Evolutionary conservation across 2,329 filamentous ascomycete species (phyloP).

Genomic region (Chaetomiaceae sp.): DNA sequence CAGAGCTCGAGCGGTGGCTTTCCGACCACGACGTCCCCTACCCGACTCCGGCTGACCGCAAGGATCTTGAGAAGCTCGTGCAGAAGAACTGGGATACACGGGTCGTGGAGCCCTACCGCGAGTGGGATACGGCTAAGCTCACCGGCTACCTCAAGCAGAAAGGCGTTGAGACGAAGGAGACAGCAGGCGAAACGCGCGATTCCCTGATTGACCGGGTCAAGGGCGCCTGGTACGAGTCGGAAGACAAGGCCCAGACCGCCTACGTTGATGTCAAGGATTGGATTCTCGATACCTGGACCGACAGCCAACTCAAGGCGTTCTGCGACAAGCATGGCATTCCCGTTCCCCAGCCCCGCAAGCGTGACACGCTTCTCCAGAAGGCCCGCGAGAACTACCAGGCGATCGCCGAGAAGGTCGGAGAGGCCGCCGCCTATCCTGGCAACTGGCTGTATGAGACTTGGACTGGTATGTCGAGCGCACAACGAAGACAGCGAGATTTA

Average conservation of each 20-base stretch:
- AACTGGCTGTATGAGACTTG: slow-evolving; percentile 90
- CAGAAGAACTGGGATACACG: slow-evolving; percentile 82
- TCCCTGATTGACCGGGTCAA: slow-evolving; percentile 64
- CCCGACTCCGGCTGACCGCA: slow-evolving; percentile 83
- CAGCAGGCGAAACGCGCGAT: slow-evolving; percentile 62
- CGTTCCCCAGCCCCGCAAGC: slow-evolving; percentile 78
- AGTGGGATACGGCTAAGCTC: slow-evolving; percentile 67
- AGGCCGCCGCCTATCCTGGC: slow-evolving; percentile 81
- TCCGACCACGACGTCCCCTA: slow-evolving; percentile 87
- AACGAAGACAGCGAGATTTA: no score
- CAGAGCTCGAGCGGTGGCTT: slow-evolving; percentile 94
- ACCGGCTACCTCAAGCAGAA: slow-evolving; percentile 61
- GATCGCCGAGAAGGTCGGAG: slow-evolving; percentile 65
- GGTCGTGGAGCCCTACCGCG: slow-evolving; percentile 67
- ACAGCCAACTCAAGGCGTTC: slow-evolving; percentile 90
- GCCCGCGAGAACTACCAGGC: slow-evolving; percentile 76
- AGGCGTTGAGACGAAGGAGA: slow-evolving; percentile 62
- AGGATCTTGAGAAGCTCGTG: slow-evolving; percentile 87
- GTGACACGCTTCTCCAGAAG: slow-evolving; percentile 73
- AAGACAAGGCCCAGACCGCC: slow-evolving; percentile 67
- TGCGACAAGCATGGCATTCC: slow-evolving; percentile 83
- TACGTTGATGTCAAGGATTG: slow-evolving; percentile 74
- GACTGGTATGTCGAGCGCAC: slow-evolving; percentile 55
- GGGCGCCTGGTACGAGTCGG: slow-evolving; percentile 69
- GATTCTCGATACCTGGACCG: slow-evolving; percentile 93